Evolutionary conservation across 202 grass and related monocot species (phyloP).

Genomic region (Brachypodium distachyon): DNA sequence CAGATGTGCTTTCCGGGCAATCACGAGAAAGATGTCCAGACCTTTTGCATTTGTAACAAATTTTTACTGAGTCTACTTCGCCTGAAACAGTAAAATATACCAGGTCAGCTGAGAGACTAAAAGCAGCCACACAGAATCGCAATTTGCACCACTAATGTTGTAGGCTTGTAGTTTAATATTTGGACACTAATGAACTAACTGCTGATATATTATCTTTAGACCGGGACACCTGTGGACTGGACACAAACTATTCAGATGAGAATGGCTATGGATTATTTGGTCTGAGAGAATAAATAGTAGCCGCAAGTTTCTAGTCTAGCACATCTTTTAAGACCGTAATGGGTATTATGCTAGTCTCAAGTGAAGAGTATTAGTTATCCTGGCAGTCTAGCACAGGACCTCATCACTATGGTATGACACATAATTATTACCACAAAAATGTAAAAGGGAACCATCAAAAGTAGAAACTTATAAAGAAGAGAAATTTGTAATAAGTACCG

Average conservation of each 20-base stretch:
- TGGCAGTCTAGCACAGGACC: background rate
- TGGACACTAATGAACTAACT: background rate
- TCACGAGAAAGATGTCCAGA: slow-evolving; percentile 81
- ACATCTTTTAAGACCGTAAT: too few relatives aligned
- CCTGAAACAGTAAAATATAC: slow-evolving; percentile 33
- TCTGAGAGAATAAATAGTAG: too few relatives aligned
- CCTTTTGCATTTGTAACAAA: slow-evolving; percentile 98
- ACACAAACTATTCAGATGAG: too few relatives aligned
- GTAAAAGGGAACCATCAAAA: background rate
- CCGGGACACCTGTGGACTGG: too few relatives aligned
- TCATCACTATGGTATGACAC: background rate
- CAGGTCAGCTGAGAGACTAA: background rate
- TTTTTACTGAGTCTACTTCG: slow-evolving; percentile 59
- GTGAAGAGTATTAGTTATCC: background rate
- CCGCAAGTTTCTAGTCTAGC: too few relatives aligned
- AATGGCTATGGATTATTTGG: too few relatives aligned
- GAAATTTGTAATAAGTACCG: slow-evolving; percentile 40
- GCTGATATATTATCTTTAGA: background rate
- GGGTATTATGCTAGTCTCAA: too few relatives aligned
- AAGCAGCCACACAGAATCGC: background rate
- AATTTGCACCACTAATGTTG: background rate
- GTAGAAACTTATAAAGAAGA: slow-evolving; percentile 3
- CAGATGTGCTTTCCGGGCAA: slow-evolving; percentile 59
- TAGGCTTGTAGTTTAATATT: background rate
- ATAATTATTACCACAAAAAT: background rate